Evolutionary conservation across 2,329 filamentous ascomycete species (phyloP), one percentile per base, ranked within the genome.

Genomic region (Monilinia fructicola): DNA sequence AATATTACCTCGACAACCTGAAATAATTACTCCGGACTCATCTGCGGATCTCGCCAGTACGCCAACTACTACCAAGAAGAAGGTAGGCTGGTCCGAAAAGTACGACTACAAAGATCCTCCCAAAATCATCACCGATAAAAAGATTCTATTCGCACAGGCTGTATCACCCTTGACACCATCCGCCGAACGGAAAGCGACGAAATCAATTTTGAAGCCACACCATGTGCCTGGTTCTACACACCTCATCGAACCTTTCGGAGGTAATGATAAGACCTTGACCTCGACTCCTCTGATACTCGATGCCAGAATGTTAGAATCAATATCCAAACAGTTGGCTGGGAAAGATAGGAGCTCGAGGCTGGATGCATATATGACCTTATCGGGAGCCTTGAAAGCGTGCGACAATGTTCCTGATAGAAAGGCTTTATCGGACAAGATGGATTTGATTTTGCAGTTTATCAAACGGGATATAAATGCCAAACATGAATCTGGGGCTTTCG

Each of bases 291-390:
- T 7, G 38, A n/a, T 61, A 46, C 18, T 66, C n/a, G 52, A 55
- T 67, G 84, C 85, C 70, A 87, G 87, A 72, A 95, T 97, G 89
- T 80, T 98, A 70, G 91, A 96, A 72, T 96, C 92, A 0, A 87
- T 92, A 6, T 84, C 92, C 46, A 89, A 91, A 77, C 90, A 95
- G 78, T 84, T 99, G 58, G 90, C 90, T 48, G 88, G 90, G 28
- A 82, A 87, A 40, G 90, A 93, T 71, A 84, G 89, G 64, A 85
- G 87, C 67, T 88, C 87, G 16, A 90, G 90, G 71, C 78, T 95
- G 42, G 95, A 99, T 79, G 92, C 93, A 59, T 98, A 99, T 74
- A 87, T 89, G 76, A 90, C 90, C 73, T 81, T 99, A 54, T 86
- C 90, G 42, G 85, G 87, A 44, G 88, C 89, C 4, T 81, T 97